Evolutionary conservation across 1,284 basidiomycete genomes (phyloP).

Genomic region (Cutaneotrichosporon sp.): DNA sequence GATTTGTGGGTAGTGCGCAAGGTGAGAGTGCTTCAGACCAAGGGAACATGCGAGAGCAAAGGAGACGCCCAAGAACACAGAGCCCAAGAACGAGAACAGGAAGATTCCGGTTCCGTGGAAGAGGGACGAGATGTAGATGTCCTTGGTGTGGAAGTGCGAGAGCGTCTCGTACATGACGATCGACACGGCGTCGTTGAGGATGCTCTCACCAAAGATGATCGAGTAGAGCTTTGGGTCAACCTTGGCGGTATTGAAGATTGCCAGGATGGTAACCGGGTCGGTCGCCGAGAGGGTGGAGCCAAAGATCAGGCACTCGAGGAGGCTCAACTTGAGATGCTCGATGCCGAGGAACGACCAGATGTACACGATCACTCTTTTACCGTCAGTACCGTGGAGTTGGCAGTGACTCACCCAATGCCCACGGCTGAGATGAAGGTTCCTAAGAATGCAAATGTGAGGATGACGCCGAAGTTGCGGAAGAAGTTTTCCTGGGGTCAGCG

Average conservation of each 20-base stretch:
- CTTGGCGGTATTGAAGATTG: conserved; percentile 98
- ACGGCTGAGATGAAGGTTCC: conserved; percentile 97
- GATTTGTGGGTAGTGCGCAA: conserved; percentile 81
- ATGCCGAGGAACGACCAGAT: conserved; percentile 89
- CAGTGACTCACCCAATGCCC: conserved; percentile 74
- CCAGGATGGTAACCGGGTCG: conserved; percentile 96
- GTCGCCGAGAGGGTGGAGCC: conserved; percentile 96
- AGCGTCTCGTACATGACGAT: conserved; percentile 99
- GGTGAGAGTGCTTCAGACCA: conserved; percentile 89
- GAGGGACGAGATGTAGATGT: conserved; percentile 82
- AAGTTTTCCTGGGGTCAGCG: conserved; percentile 75
- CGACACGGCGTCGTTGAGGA: conserved; percentile 97
- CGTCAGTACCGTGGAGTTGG: background rate
- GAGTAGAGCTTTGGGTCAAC: conserved; percentile 98
- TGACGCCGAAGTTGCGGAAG: conserved; percentile 95
- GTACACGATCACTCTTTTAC: conserved; percentile 75
- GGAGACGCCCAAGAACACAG: conserved; percentile 86
- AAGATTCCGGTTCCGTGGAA: conserved; percentile 97
- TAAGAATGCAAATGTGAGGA: conserved; percentile 91
- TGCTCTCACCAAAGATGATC: conserved; percentile 95
- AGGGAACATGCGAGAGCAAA: conserved; percentile 90
- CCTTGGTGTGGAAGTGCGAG: conserved; percentile 77
- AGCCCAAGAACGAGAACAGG: conserved; percentile 88
- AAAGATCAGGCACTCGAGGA: conserved; percentile 92
- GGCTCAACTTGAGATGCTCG: conserved; percentile 71